Evolutionary conservation across 179 eudicot genomes (phyloP).

Genomic region (Amaranthus tricolor): DNA sequence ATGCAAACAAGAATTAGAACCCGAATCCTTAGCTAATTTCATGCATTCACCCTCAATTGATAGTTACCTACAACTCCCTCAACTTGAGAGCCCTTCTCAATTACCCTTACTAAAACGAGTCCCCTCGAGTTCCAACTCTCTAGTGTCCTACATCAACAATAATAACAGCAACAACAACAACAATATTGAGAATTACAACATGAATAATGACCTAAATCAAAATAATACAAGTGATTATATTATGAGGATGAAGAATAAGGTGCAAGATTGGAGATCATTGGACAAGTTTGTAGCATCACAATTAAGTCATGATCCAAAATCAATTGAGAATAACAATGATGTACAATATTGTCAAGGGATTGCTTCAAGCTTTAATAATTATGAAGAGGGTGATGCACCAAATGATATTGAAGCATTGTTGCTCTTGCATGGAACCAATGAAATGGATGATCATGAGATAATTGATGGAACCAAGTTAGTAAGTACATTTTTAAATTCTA

Average conservation of each 20-base stretch:
- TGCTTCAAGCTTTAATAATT: conserved; percentile 22
- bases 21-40: conserved; percentile 33
- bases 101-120: conserved; percentile 39
- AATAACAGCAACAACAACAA: not conserved
- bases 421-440: conserved; percentile 46
- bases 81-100: conserved; percentile 69
- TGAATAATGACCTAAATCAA: not conserved
- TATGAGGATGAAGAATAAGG: conserved; percentile 26
- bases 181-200: not conserved
- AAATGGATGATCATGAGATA: conserved; percentile 20
- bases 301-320: conserved; percentile 62
- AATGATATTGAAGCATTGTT: conserved; percentile 41
- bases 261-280: conserved; percentile 81
- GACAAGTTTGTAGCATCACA: conserved; percentile 95
- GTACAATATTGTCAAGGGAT: conserved; percentile 15
- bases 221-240: not conserved
- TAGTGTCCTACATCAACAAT: conserved; percentile 26
- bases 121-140: conserved; percentile 30
- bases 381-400: conserved; percentile 16
- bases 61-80: conserved; percentile 68
- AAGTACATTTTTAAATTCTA: conserved; percentile 45
- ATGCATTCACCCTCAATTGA: conserved; percentile 34
- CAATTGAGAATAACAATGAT: conserved; percentile 11
- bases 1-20: conserved; percentile 69
- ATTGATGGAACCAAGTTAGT: conserved; percentile 31